Percentiles rank a stretch among this genome's conserved stretches.
These are phyloP conservation scores for Astrothelium macrocarpum DNA, from an alignment of 495 filamentous ascomycete species.

Conservation along the genomic window DNA sequence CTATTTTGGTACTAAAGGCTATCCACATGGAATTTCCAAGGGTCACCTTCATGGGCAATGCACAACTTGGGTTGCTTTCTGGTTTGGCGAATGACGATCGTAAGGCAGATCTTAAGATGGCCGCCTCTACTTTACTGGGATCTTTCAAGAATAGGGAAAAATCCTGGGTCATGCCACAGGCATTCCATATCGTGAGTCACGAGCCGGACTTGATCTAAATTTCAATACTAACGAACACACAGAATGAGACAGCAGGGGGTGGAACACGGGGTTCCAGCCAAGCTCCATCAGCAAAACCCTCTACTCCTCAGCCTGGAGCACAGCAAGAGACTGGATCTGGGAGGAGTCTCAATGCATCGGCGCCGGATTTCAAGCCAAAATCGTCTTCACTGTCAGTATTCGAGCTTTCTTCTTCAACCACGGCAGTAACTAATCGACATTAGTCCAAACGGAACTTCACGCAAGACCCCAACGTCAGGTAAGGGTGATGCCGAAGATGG, in stretches of 20 bases:
- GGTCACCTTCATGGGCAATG: conserved; percentile 75
- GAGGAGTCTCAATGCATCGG: conserved; percentile 24
- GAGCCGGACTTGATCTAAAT: conserved; percentile 17
- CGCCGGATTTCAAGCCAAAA: conserved; percentile 25
- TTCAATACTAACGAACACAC: neutral
- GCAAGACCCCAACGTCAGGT: conserved; percentile 10
- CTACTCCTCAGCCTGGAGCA: conserved; percentile 19
- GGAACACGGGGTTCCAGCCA: conserved; percentile 13
- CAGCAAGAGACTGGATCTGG: neutral
- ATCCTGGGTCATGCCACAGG: conserved; percentile 78
- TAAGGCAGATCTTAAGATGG: conserved; percentile 80
- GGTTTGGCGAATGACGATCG: conserved; percentile 56
- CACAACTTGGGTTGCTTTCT: conserved; percentile 58
- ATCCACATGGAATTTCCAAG: conserved; percentile 72
- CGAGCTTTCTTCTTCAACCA: neutral
- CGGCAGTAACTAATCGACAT: conserved; percentile 14
- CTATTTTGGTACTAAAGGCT: conserved; percentile 79
- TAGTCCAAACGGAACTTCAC: conserved; percentile 10
- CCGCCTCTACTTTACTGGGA: conserved; percentile 76
- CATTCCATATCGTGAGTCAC: conserved; percentile 44
- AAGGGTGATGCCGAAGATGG: conserved; percentile 29
- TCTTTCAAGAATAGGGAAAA: conserved; percentile 68
- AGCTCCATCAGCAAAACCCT: conserved; percentile 15
- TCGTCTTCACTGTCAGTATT: conserved; percentile 13
- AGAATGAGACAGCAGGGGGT: conserved; percentile 12